phyloP scores from a whole-genome alignment of 2,329 filamentous ascomycete genomes.

The Colletotrichum spaethianum region DNA sequence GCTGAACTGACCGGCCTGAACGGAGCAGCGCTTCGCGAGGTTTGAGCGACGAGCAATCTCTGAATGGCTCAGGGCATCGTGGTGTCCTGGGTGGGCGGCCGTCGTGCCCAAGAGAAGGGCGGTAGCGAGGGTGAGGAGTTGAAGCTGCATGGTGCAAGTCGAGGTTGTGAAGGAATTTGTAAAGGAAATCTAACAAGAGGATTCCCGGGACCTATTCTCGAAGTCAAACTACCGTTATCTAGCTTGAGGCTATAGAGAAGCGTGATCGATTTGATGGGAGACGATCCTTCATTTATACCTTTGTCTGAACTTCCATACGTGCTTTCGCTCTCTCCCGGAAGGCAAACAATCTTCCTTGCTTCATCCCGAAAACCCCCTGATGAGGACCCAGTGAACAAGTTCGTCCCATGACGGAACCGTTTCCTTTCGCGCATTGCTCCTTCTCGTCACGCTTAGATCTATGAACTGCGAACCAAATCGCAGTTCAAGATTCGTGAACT shows the following conservation, averaged over 20 bases:
- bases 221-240: neutral
- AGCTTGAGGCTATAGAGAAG: neutral
- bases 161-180: neutral
- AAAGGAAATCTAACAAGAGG: constrained; percentile 12
- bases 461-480: constrained; percentile 18
- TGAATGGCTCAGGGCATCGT: constrained; percentile 45
- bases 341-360: constrained; percentile 1
- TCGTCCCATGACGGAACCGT: constrained; percentile 31
- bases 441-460: constrained; percentile 16
- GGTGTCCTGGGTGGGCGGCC: constrained; percentile 63
- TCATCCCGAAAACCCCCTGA: constrained; percentile 9
- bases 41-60: constrained; percentile 30
- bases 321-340: neutral
- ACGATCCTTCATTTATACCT: constrained; percentile 26
- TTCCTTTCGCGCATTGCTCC: constrained; percentile 1
- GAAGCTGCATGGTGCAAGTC: constrained; percentile 9
- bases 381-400: constrained; percentile 18
- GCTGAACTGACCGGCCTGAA: constrained; percentile 22
- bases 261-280: neutral
- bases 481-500: constrained; percentile 15
- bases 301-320: neutral
- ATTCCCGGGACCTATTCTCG: neutral
- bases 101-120: constrained; percentile 24
- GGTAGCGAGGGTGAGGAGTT: constrained; percentile 20
- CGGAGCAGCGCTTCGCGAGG: constrained; percentile 28